A percentile compares a stretch with the other conserved stretches of the same genome.
These are phyloP conservation scores for Rhodotorula sp. DNA, from an alignment of 1,284 basidiomycete species.

Conservation along the genomic window DNA sequence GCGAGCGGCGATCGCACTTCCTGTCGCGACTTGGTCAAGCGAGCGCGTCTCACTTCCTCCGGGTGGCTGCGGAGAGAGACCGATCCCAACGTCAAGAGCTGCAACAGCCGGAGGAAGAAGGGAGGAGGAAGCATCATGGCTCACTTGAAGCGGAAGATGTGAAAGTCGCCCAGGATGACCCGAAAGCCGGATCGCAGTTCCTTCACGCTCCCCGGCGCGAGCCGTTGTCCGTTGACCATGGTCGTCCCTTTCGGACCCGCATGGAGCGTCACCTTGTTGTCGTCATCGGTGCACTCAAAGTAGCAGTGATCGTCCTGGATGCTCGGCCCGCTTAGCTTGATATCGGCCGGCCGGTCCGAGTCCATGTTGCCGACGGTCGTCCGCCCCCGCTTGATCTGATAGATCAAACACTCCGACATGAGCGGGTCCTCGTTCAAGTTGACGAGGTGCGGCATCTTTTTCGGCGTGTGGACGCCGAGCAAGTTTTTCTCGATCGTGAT, in stretches of 20 bases:
- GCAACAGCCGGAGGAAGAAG: not conserved
- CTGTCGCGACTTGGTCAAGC: slow-evolving; percentile 69
- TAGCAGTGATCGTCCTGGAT: slow-evolving; percentile 89
- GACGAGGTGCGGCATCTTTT: slow-evolving; percentile 94
- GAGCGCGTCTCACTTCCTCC: slow-evolving; percentile 84
- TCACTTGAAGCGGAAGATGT: slow-evolving; percentile 91
- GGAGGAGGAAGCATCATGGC: not conserved
- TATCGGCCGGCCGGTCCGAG: slow-evolving; percentile 74
- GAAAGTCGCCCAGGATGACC: slow-evolving; percentile 94
- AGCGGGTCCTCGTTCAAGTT: slow-evolving; percentile 61
- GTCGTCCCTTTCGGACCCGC: slow-evolving; percentile 77
- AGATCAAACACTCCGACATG: slow-evolving; percentile 46
- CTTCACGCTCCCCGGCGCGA: slow-evolving; percentile 66
- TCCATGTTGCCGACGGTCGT: slow-evolving; percentile 82
- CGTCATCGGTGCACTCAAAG: slow-evolving; percentile 64
- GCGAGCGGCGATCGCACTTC: slow-evolving; percentile 53
- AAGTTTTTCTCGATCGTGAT: slow-evolving; percentile 96
- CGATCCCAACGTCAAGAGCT: not conserved
- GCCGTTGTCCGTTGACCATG: slow-evolving; percentile 88
- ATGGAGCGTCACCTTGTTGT: slow-evolving; percentile 65
- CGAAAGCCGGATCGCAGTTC: slow-evolving; percentile 88
- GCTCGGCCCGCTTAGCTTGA: slow-evolving; percentile 86
- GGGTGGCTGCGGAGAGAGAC: slow-evolving; percentile 58
- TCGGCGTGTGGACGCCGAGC: slow-evolving; percentile 96
- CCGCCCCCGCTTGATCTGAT: slow-evolving; percentile 82